Percentiles rank a stretch among this genome's conserved stretches.
These are phyloP conservation scores for Globisporangium okanoganense DNA, from an alignment of 352 stramenopile species.

Conservation along the genomic window DNA sequence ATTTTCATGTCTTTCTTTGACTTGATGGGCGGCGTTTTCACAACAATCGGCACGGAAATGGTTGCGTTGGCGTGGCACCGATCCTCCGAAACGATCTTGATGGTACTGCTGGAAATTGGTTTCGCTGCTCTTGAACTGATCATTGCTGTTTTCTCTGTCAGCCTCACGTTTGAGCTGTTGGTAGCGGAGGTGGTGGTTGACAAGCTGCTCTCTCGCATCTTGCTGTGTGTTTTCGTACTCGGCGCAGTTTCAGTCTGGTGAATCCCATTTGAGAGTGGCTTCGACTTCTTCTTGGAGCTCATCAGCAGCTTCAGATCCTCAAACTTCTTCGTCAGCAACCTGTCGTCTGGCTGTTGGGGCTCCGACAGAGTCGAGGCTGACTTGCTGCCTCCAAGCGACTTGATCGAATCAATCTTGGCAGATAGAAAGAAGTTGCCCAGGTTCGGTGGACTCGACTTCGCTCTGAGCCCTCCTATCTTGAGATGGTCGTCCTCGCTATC, in stretches of 20 bases:
- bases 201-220: background rate
- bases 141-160: background rate
- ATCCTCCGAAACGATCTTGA: background rate
- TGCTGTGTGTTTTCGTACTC: conserved; percentile 4
- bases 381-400: conserved; percentile 18
- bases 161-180: background rate
- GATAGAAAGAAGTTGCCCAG: conserved; percentile 8
- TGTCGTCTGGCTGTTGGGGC: conserved; percentile 1
- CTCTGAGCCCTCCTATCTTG: background rate
- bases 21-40: conserved; percentile 12
- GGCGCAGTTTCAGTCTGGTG: background rate
- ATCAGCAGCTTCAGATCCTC: conserved; percentile 58
- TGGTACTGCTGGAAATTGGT: background rate
- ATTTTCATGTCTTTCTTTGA: conserved; percentile 36
- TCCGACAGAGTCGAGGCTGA: conserved; percentile 10
- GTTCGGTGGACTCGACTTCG: conserved; percentile 13
- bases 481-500: conserved; percentile 14
- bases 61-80: background rate
- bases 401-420: background rate
- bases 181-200: background rate
- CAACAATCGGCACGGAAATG: conserved; percentile 2
- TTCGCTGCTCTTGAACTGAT: background rate
- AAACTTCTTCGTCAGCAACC: conserved; percentile 60
- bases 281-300: conserved; percentile 30
- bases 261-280: background rate